These are phyloP conservation scores for Chamaecyparis obtusa DNA, from an alignment of 75 land plant genomes.

Conservation along the genomic window DNA sequence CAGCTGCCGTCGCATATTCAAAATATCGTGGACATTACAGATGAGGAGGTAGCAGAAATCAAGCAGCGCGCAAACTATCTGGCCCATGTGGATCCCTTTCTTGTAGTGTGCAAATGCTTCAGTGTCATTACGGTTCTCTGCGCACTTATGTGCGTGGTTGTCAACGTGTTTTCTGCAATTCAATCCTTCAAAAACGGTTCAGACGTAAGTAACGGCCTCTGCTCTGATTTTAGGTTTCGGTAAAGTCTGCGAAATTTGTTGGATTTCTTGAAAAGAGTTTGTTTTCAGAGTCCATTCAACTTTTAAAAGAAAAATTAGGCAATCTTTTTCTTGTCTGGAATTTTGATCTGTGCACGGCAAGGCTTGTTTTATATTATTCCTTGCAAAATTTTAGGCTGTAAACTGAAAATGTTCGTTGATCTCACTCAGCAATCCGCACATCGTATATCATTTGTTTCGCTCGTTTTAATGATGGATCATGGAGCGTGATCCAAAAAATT, in stretches of 20 bases:
- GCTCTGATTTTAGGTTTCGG: too few species aligned
- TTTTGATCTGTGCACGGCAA: neutral
- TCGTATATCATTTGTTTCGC: too few species aligned
- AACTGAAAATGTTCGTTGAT: too few species aligned
- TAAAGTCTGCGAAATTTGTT: neutral
- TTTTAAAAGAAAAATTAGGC: too few species aligned
- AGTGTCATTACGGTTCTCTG: conserved; percentile 58
- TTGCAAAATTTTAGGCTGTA: neutral
- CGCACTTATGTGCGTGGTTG: conserved; percentile 73
- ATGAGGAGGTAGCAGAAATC: neutral
- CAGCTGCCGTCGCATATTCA: neutral
- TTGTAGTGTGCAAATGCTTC: conserved; percentile 71
- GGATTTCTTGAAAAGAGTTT: neutral
- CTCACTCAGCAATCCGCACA: too few species aligned
- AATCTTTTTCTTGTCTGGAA: neutral
- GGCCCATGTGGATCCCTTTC: conserved; percentile 43
- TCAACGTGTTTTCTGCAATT: conserved; percentile 73
- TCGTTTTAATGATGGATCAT: too few species aligned
- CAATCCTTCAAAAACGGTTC: conserved; percentile 61
- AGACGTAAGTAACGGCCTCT: conserved; percentile 40
- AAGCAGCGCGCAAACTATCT: neutral
- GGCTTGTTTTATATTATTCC: neutral
- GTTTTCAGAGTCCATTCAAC: too few species aligned
- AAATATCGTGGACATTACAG: neutral
- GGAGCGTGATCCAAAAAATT: too few species aligned